Evolutionary conservation across 2,329 filamentous ascomycete species (phyloP), one percentile per base, ranked within the genome.

Genomic region (Diaporthe batatas): DNA sequence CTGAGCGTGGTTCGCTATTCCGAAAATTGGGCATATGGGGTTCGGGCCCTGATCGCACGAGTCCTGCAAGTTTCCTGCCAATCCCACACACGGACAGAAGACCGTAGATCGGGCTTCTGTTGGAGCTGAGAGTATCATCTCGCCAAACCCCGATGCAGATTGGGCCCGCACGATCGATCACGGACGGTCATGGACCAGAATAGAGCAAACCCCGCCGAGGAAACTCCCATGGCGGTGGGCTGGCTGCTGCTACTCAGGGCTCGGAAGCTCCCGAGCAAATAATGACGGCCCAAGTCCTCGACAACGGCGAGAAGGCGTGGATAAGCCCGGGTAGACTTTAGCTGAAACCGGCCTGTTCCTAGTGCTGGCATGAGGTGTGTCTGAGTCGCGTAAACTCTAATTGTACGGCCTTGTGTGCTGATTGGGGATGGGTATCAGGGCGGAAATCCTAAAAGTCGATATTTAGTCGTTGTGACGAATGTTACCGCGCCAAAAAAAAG

Each of bases 301-400:
- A 42, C 14, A 59, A 11, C 18, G 36, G 12, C 11, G n/a, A 44
- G 25, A 44, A 62, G 36, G 23, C 23, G n/a, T 23, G 23, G 44
- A 32, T n/a, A 5, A 21, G 32, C n/a, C 58, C 23, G n/a, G 53
- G 29, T 51, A 53, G 47, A 51, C 62, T 67, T 51, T 39, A 4
- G 32, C n/a, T 53, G 62, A 67, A 67, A 39, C 44, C 62, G 47
- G 62, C 62, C 44, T 53, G 32, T 67, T 39, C 62, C 47, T 67
- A 53, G 62, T 29, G 44, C 14, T 39, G 18, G 39, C 44, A 12
- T 53, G 62, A 67, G 62, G 62, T 32, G 47, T 53, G 44, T 44
- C 62, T 65, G 62, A 65, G 62, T 65, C 62, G 62, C 29, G 44
- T 47, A 67, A 67, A 67, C 47, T 51, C n/a, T 67, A 67, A 39